Percentiles rank a stretch among this genome's conserved stretches.
phyloP scores from a whole-genome alignment of 1,284 basidiomycete species.

The Neolentinus lepideus region DNA sequence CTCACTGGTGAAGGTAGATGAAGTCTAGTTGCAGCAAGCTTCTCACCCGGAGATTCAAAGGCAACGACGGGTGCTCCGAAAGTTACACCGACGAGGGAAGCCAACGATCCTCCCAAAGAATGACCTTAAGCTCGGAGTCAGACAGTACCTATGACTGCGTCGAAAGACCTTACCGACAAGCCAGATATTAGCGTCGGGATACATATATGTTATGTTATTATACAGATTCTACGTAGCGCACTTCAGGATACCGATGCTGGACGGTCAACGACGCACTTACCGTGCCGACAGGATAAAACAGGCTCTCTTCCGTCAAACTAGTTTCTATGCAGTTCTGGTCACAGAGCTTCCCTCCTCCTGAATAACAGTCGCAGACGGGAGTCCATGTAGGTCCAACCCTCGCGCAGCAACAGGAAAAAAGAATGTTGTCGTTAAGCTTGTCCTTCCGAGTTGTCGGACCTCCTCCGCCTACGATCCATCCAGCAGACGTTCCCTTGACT shows the following conservation, averaged over 20 bases:
- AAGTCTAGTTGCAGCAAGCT: slow-evolving; percentile 75
- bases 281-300: slow-evolving; percentile 86
- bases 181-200: slow-evolving; percentile 92
- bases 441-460: slow-evolving; percentile 88
- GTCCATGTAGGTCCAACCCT: slow-evolving; percentile 92
- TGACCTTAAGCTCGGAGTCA: slow-evolving; percentile 48
- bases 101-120: slow-evolving; percentile 81
- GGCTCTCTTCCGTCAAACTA: slow-evolving; percentile 73
- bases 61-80: slow-evolving; percentile 90
- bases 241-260: background rate
- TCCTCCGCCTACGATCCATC: slow-evolving; percentile 66
- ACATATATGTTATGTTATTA: slow-evolving; percentile 91
- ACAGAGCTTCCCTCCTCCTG: slow-evolving; percentile 74
- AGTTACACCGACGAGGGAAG: slow-evolving; percentile 82
- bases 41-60: slow-evolving; percentile 91
- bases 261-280: slow-evolving; percentile 33
- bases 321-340: slow-evolving; percentile 78
- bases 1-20: slow-evolving; percentile 81
- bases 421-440: slow-evolving; percentile 92
- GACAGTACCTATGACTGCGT: background rate
- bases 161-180: slow-evolving; percentile 34
- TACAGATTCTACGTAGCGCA: slow-evolving; percentile 65
- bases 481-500: slow-evolving; percentile 92
- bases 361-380: slow-evolving; percentile 90
- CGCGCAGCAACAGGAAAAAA: slow-evolving; percentile 98